Evolutionary conservation across 2,329 filamentous ascomycete species (phyloP).

Genomic region (Aspergillus sp.): DNA sequence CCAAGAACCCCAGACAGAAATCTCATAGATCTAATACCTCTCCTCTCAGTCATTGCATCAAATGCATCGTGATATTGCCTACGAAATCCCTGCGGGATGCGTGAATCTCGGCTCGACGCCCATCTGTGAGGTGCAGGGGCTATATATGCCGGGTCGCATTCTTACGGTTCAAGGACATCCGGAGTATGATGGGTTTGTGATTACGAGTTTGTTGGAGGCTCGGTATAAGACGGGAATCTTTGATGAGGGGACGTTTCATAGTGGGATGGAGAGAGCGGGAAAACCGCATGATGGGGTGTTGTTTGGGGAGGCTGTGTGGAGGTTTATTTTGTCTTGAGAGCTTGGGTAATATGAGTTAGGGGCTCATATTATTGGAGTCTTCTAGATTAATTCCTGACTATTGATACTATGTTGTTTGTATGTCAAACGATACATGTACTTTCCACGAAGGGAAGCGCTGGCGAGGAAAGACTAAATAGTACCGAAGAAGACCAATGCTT

Average conservation of each 20-base stretch:
- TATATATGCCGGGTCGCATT: constrained; percentile 42
- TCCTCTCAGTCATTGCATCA: constrained; percentile 37
- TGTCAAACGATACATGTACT: too few species aligned
- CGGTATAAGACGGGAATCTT: constrained; percentile 25
- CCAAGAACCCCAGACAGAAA: neutral
- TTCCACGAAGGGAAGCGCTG: too few species aligned
- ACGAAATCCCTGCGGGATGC: constrained; percentile 40
- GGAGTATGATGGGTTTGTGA: constrained; percentile 43
- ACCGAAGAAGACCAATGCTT: too few species aligned
- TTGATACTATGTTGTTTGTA: too few species aligned
- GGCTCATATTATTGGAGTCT: too few species aligned
- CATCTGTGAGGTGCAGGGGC: constrained; percentile 45
- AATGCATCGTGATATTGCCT: constrained; percentile 51
- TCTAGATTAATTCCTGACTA: too few species aligned
- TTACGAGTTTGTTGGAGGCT: constrained; percentile 33
- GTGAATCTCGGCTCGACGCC: constrained; percentile 44
- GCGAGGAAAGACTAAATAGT: too few species aligned
- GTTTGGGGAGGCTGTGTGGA: constrained; percentile 16
- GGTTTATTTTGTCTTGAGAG: neutral
- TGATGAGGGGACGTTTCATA: constrained; percentile 21
- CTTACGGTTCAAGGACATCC: constrained; percentile 52
- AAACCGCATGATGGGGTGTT: constrained; percentile 24
- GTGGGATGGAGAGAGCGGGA: constrained; percentile 17
- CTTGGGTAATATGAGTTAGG: too few species aligned
- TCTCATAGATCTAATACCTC: neutral